Percentiles rank a stretch among this genome's conserved stretches.
Evolutionary conservation across 2,329 filamentous ascomycete species (phyloP).

Genomic region (Cercospora janseana): DNA sequence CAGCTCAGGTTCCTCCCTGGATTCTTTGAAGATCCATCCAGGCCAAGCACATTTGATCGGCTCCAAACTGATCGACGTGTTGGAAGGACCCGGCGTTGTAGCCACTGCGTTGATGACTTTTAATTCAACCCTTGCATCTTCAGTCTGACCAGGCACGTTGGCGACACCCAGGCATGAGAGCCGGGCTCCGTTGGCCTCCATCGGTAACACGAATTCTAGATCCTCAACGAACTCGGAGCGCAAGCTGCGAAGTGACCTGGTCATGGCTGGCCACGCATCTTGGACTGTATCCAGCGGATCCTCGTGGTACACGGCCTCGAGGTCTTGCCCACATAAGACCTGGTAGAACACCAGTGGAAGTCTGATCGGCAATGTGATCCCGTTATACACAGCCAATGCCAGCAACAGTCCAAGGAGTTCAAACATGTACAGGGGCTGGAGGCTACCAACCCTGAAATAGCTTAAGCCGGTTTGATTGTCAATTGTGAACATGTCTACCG

Average conservation of each 20-base stretch:
- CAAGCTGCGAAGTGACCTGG: slow-evolving; percentile 69
- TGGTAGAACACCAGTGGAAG: slow-evolving; percentile 84
- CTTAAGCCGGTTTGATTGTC: slow-evolving; percentile 74
- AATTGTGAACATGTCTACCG: slow-evolving; percentile 67
- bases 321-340: slow-evolving; percentile 57
- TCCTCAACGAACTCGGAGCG: slow-evolving; percentile 76
- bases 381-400: slow-evolving; percentile 88
- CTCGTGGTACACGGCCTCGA: not conserved
- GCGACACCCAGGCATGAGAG: slow-evolving; percentile 44
- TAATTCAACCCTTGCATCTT: not conserved
- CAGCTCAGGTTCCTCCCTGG: slow-evolving; percentile 54
- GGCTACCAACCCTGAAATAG: slow-evolving; percentile 82
- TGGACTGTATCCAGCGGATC: slow-evolving; percentile 65
- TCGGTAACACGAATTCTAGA: slow-evolving; percentile 83
- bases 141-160: not conserved
- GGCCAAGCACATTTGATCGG: slow-evolving; percentile 49
- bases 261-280: slow-evolving; percentile 84
- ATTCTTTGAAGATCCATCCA: slow-evolving; percentile 47
- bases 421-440: slow-evolving; percentile 84
- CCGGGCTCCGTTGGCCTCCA: slow-evolving; percentile 55
- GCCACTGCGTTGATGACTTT: slow-evolving; percentile 3
- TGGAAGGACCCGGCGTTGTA: not conserved
- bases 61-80: not conserved
- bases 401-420: slow-evolving; percentile 86
- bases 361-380: slow-evolving; percentile 82